phyloP scores from a whole-genome alignment of 2,329 filamentous ascomycete genomes.

The Pseudogymnoascus sp. region DNA sequence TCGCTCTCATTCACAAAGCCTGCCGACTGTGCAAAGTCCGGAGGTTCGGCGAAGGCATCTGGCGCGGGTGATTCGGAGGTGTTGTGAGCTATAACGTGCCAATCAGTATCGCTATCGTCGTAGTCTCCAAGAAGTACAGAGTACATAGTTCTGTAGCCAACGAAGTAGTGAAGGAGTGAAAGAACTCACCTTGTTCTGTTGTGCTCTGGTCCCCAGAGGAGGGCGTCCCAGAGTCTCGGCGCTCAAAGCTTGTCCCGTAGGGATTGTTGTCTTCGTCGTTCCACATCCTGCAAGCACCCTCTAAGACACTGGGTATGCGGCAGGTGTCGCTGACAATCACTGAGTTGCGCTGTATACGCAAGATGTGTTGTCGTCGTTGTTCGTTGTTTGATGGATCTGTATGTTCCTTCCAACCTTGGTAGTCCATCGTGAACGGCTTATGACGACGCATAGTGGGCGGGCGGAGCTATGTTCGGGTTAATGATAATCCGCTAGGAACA shows the following conservation, averaged over 20 bases:
- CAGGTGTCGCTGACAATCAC: neutral
- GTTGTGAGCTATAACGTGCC: slow-evolving; percentile 43
- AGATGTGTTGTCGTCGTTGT: neutral
- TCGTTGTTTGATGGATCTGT: neutral
- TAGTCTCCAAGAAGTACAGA: slow-evolving; percentile 31
- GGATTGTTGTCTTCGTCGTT: slow-evolving; percentile 99
- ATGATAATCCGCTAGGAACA: slow-evolving; percentile 4
- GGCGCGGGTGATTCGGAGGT: slow-evolving; percentile 65
- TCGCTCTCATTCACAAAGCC: slow-evolving; percentile 27
- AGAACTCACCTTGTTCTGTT: slow-evolving; percentile 46
- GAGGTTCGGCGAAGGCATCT: slow-evolving; percentile 48
- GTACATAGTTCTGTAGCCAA: slow-evolving; percentile 31
- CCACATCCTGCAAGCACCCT: slow-evolving; percentile 62
- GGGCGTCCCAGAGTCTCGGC: slow-evolving; percentile 70
- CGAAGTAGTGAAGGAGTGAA: slow-evolving; percentile 11
- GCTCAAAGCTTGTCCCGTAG: slow-evolving; percentile 84
- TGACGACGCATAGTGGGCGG: slow-evolving; percentile 6
- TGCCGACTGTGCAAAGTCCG: slow-evolving; percentile 15
- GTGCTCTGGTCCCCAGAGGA: slow-evolving; percentile 60
- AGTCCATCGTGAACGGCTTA: neutral
- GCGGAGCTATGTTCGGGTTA: neutral
- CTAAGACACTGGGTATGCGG: neutral
- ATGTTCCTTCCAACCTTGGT: slow-evolving; percentile 4
- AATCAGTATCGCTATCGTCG: slow-evolving; percentile 36
- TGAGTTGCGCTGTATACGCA: neutral